Percentiles rank a stretch among this genome's conserved stretches.
Evolutionary conservation across 2,329 filamentous ascomycete genomes (phyloP).

Genomic region (Aspergillus versicolor): DNA sequence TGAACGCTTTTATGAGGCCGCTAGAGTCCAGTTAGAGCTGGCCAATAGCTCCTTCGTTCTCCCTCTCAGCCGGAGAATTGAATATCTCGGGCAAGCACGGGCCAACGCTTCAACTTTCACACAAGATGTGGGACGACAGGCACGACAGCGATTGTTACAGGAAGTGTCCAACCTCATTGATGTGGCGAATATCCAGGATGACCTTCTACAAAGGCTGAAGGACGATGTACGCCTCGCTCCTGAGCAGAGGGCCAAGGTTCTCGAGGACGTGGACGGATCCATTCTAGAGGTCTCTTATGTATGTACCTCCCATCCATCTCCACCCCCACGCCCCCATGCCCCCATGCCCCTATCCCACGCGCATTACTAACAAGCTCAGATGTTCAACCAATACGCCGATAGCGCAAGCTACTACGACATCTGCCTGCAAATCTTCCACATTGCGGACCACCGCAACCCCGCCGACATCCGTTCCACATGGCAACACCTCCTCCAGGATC

Average conservation of each 20-base stretch:
- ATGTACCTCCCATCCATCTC: slow-evolving; percentile 40
- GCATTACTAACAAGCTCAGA: slow-evolving; percentile 47
- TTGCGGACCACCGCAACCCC: slow-evolving; percentile 85
- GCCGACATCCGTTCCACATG: slow-evolving; percentile 82
- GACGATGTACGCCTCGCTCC: slow-evolving; percentile 68
- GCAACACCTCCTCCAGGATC: slow-evolving; percentile 74
- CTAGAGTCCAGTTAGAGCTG: slow-evolving; percentile 78
- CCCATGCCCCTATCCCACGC: neutral
- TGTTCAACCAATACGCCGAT: slow-evolving; percentile 93
- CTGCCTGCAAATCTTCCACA: slow-evolving; percentile 87
- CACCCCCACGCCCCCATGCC: slow-evolving; percentile 2
- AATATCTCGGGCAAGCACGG: slow-evolving; percentile 85
- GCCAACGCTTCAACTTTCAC: slow-evolving; percentile 86
- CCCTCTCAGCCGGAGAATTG: slow-evolving; percentile 79
- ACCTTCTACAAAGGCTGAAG: slow-evolving; percentile 75
- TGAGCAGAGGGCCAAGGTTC: slow-evolving; percentile 64
- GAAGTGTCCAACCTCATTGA: slow-evolving; percentile 84
- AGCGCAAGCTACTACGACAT: slow-evolving; percentile 91
- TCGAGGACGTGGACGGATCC: slow-evolving; percentile 70
- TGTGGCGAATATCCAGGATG: slow-evolving; percentile 91
- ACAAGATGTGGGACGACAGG: slow-evolving; percentile 71
- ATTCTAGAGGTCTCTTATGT: slow-evolving; percentile 76
- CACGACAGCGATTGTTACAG: slow-evolving; percentile 81
- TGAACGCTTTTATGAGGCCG: slow-evolving; percentile 80
- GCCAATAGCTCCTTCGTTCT: slow-evolving; percentile 80